Conservation (phyloP, 805 yeast species). For the Candida boidinii region DNA sequence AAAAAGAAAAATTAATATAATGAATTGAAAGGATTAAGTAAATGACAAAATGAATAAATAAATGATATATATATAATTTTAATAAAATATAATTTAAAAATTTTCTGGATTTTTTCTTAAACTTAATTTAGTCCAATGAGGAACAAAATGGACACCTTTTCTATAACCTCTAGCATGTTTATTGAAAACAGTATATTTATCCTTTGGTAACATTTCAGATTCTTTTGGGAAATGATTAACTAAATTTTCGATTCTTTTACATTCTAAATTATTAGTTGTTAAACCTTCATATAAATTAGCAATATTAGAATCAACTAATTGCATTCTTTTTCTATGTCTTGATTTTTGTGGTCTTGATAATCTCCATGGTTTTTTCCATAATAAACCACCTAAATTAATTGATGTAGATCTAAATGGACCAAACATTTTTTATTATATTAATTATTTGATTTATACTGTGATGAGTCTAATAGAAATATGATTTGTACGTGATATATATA, state of each 20-base stretch:
- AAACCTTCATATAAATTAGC: conserved; percentile 51
- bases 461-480: no score
- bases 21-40: no score
- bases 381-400: conserved; percentile 58
- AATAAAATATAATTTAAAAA: conserved; percentile 29
- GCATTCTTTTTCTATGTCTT: conserved; percentile 79
- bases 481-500: no score
- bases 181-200: conserved; percentile 83
- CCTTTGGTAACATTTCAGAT: conserved; percentile 65
- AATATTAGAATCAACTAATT: conserved; percentile 71
- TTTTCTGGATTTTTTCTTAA: conserved; percentile 72
- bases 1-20: no score
- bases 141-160: conserved; percentile 80
- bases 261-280: conserved; percentile 21
- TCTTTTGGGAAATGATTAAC: conserved; percentile 64
- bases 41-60: no score
- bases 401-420: conserved; percentile 64
- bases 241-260: conserved; percentile 27
- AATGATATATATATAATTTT: neutral
- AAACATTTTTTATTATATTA: no score
- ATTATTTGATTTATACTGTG: no score
- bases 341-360: conserved; percentile 74
- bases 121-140: conserved; percentile 85
- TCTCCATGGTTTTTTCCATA: conserved; percentile 75
- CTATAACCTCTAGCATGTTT: conserved; percentile 71